phyloP scores from a whole-genome alignment of 768 basidiomycete genomes.

The Podaxis pistillaris region DNA sequence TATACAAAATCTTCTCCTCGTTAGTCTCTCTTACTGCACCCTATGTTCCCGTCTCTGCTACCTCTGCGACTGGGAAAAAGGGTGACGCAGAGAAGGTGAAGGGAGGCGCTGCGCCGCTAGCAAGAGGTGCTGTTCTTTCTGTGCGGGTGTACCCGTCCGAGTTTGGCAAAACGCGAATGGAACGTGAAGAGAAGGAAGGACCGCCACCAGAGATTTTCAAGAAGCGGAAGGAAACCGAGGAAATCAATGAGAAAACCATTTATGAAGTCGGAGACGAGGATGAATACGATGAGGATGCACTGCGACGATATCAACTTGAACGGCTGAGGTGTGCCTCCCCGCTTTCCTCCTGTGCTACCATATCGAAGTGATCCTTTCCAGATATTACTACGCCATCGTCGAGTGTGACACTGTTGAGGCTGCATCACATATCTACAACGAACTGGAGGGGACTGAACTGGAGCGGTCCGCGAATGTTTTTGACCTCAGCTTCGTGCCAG shows the following conservation, averaged over 20 bases:
- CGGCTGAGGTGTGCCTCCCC: conserved; percentile 67
- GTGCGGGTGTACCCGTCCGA: conserved; percentile 91
- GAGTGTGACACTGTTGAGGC: conserved; percentile 80
- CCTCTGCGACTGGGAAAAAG: conserved; percentile 18
- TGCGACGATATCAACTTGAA: conserved; percentile 91
- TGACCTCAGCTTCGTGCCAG: conserved; percentile 91
- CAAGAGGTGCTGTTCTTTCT: conserved; percentile 66
- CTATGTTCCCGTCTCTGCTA: conserved; percentile 28
- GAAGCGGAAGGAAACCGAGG: conserved; percentile 43
- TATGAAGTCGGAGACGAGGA: conserved; percentile 67
- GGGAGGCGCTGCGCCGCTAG: conserved; percentile 26
- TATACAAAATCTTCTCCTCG: conserved; percentile 92
- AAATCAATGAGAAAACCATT: conserved; percentile 62
- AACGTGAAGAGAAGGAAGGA: conserved; percentile 84
- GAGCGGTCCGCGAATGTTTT: conserved; percentile 97
- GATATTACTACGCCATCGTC: conserved; percentile 94
- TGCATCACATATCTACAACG: conserved; percentile 76
- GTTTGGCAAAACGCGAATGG: conserved; percentile 88
- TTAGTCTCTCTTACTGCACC: conserved; percentile 65
- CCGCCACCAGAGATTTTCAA: conserved; percentile 86
- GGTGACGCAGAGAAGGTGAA: conserved; percentile 18
- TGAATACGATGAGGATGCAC: conserved; percentile 84
- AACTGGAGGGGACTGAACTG: conserved; percentile 92
- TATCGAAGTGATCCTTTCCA: conserved; percentile 27
- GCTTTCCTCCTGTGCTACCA: not conserved